phyloP scores from a whole-genome alignment of 352 stramenopile species.

The Globisporangium rhizosaccharum region DNA sequence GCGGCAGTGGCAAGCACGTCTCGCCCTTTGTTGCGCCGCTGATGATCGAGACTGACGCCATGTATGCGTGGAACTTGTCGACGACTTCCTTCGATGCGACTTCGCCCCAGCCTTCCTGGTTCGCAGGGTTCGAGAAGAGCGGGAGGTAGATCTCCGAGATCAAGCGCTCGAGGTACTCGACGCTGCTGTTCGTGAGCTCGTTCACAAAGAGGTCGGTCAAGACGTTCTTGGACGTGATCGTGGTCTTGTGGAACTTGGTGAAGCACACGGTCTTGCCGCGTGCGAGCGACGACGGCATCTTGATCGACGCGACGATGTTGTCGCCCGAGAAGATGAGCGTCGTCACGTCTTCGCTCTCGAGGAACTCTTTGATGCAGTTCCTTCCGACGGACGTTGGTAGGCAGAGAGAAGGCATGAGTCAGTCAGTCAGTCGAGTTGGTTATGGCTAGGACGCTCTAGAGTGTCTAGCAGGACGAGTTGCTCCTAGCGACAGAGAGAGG shows the following conservation, averaged over 20 bases:
- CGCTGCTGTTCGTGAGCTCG: constrained; percentile 84
- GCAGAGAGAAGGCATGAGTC: too few relatives aligned
- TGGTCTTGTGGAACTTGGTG: constrained; percentile 84
- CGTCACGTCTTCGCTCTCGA: constrained; percentile 80
- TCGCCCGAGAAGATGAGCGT: constrained; percentile 89
- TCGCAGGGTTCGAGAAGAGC: constrained; percentile 93
- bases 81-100: constrained; percentile 95
- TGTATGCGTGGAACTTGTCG: constrained; percentile 96
- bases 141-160: constrained; percentile 94
- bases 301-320: constrained; percentile 76
- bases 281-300: constrained; percentile 84
- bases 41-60: constrained; percentile 95
- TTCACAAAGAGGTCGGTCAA: constrained; percentile 84
- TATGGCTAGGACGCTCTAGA: neutral
- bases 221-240: constrained; percentile 82
- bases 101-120: constrained; percentile 95
- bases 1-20: constrained; percentile 94
- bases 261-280: constrained; percentile 90
- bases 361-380: constrained; percentile 84
- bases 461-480: neutral
- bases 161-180: constrained; percentile 94
- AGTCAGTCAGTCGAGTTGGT: too few relatives aligned
- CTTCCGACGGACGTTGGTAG: constrained; percentile 14
- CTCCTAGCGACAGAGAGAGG: neutral
- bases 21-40: constrained; percentile 96